Percentiles rank a stretch among this genome's conserved stretches.
These are phyloP conservation scores for Mycena filopes DNA, from an alignment of 768 basidiomycete genomes.

Conservation along the genomic window DNA sequence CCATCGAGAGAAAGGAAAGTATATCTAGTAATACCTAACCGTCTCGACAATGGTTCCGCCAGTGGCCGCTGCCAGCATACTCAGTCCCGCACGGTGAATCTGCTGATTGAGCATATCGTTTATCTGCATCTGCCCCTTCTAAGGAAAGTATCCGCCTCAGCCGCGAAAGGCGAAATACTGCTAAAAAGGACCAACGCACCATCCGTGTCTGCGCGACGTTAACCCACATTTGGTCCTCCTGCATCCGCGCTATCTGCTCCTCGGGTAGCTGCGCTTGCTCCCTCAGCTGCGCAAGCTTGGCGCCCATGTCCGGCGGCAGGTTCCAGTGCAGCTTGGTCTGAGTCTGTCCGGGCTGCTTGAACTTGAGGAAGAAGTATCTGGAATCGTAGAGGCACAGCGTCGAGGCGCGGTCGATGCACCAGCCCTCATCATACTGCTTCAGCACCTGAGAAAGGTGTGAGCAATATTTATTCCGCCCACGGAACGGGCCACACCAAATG, in stretches of 20 bases:
- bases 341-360: neutral
- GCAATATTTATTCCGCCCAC: too few species aligned
- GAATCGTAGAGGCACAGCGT: constrained; percentile 23
- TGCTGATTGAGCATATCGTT: neutral
- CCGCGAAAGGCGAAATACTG: too few species aligned
- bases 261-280: constrained; percentile 7
- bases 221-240: constrained; percentile 17
- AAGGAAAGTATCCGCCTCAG: neutral
- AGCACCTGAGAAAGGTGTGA: neutral
- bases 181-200: neutral
- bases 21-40: too few species aligned
- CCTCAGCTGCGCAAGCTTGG: constrained; percentile 14
- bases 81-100: neutral
- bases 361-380: constrained; percentile 10
- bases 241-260: constrained; percentile 15
- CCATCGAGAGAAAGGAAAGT: too few species aligned
- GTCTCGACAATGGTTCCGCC: constrained; percentile 14
- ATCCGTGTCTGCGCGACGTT: constrained; percentile 6
- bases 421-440: neutral
- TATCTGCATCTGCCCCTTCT: constrained; percentile 12
- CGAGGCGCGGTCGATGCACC: constrained; percentile 17
- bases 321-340: constrained; percentile 15
- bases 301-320: constrained; percentile 8
- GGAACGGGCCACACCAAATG: too few species aligned
- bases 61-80: constrained; percentile 1